Evolutionary conservation across 2,329 filamentous ascomycete species (phyloP), one percentile per base, ranked within the genome.

Genomic region (Ilyonectria robusta): DNA sequence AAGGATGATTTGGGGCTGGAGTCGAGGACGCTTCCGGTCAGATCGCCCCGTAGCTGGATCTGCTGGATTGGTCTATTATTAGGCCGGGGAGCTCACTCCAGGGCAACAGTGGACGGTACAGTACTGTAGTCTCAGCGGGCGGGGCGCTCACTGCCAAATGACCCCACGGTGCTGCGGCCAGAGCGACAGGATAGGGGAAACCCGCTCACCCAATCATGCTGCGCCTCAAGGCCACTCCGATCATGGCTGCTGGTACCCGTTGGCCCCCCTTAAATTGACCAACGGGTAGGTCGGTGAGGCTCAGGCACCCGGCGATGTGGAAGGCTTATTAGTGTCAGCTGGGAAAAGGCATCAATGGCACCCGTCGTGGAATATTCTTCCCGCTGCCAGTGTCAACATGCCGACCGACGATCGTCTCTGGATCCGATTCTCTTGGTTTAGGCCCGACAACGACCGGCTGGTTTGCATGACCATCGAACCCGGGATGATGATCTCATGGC

Each of bases 141-240:
- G 55, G 57, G 56, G 57, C n/a, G 53, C 40, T 42, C n/a, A n/a
- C 17, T 42, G 19, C 21, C 19, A 29, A 51, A 40, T 56, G 42
- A 40, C 55, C 44, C 62, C 62, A 65, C 62, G 62, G 35, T 46
- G 29, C 21, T 15, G 46, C 19, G 50, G 35, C 17, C 26, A 51
- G 21, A 29, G 53, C 37, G 10, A 44, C 37, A 13, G 10, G 31
- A 31, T 7, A 31, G 37, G 53, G 47, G 51, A 46, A 37, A 58
- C 58, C 57, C 53, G 63, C 37, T 53, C 44, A 62, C 63, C 33
- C 44, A 55, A 47, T 29, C 11, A n/a, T 61, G 53, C 63, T 66
- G 63, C 63, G 63, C 63, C 63, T 66, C 58, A 46, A 53, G 58
- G 63, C 57, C 23, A 58, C 44, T 40, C 63, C 63, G 37, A 35